These are phyloP conservation scores for Ettlia oleoabundans DNA, from an alignment of 139 green algal genomes.

Conservation along the genomic window DNA sequence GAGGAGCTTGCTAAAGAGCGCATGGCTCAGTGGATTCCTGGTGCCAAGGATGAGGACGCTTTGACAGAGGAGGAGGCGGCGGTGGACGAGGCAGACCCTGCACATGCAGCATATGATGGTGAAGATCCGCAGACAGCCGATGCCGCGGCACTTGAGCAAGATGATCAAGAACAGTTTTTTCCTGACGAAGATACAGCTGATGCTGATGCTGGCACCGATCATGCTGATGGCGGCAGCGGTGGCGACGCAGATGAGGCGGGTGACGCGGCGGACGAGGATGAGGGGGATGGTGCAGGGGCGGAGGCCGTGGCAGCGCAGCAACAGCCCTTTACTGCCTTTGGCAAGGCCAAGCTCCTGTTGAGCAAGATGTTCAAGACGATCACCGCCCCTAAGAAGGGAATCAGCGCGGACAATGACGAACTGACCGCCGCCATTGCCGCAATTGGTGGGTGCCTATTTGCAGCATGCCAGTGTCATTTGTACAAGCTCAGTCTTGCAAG, in stretches of 20 bases:
- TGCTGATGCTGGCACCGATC: neutral
- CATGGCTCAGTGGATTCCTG: conserved; percentile 59
- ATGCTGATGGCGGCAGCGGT: neutral
- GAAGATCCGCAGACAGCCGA: conserved; percentile 15
- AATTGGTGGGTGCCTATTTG: neutral
- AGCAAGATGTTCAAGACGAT: neutral
- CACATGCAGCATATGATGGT: neutral
- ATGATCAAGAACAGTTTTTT: conserved; percentile 15
- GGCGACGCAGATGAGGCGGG: neutral
- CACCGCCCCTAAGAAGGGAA: neutral
- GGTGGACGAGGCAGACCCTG: conserved; percentile 34
- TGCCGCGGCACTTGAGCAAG: conserved; percentile 5
- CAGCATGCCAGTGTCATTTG: too few species aligned
- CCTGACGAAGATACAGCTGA: neutral
- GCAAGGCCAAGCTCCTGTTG: conserved; percentile 15
- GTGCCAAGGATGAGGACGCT: conserved; percentile 13
- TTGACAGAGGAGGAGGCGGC: conserved; percentile 20
- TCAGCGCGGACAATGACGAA: neutral
- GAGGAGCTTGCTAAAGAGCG: conserved; percentile 54
- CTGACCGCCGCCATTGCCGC: neutral
- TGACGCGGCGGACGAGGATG: neutral
- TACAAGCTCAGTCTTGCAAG: too few species aligned
- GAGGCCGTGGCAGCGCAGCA: neutral
- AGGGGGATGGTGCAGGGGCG: neutral
- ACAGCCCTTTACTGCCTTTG: conserved; percentile 25